A percentile compares a stretch with the other conserved stretches of the same genome.
These are phyloP conservation scores for Albizia julibrissin DNA, from an alignment of 306 rosid genomes.

Conservation along the genomic window DNA sequence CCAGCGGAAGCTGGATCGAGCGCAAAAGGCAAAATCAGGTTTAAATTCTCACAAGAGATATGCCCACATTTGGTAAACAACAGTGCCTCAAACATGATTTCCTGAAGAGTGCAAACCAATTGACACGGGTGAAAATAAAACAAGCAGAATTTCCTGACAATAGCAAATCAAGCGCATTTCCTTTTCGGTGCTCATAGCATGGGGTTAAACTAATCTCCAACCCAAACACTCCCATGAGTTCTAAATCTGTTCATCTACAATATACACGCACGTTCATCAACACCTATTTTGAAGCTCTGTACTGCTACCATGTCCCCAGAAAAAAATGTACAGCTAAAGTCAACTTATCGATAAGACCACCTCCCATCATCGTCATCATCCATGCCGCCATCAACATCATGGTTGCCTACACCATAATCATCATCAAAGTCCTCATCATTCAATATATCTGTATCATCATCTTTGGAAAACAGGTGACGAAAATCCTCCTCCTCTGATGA, in stretches of 20 bases:
- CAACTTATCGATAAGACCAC: conserved; percentile 41
- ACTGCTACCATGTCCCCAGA: background rate
- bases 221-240: background rate
- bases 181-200: background rate
- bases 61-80: no score
- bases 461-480: conserved; percentile 21
- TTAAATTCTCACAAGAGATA: no score
- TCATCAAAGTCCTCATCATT: conserved; percentile 49
- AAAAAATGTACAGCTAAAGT: background rate
- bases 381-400: conserved; percentile 24
- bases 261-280: background rate
- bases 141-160: background rate
- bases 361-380: conserved; percentile 32
- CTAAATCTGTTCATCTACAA: background rate
- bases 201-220: background rate
- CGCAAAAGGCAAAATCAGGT: no score
- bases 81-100: no score
- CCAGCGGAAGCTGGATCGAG: no score
- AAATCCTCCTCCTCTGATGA: conserved; percentile 44
- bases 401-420: conserved; percentile 29
- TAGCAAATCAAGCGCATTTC: background rate
- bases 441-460: conserved; percentile 24
- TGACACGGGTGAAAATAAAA: background rate
- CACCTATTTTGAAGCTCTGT: background rate
- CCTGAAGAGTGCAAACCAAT: background rate